These are phyloP conservation scores for Vaccinium darrowii DNA, from an alignment of 148 eudicot genomes.

Conservation along the genomic window DNA sequence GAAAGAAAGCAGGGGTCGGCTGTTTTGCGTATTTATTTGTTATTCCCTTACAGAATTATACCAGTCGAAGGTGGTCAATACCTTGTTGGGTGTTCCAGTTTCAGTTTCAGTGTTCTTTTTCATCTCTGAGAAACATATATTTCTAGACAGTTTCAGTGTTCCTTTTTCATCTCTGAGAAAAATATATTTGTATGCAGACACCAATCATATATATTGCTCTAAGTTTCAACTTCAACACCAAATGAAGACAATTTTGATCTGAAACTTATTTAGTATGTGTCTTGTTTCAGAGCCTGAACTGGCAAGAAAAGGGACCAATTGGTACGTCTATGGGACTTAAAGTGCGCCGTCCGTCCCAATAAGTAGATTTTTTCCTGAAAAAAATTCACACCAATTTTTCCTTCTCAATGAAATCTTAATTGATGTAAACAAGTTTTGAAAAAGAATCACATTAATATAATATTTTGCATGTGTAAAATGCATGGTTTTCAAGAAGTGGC, in stretches of 20 bases:
- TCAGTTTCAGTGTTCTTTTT: no score
- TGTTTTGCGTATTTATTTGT: not conserved
- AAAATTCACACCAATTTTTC: no score
- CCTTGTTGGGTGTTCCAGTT: not conserved
- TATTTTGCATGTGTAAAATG: no score
- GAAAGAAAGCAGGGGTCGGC: not conserved
- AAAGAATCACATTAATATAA: no score
- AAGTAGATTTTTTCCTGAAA: no score
- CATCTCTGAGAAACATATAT: no score
- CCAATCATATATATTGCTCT: not conserved
- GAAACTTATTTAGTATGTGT: not conserved
- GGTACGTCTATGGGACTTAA: not conserved
- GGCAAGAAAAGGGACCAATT: not conserved
- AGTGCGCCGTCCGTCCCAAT: not conserved
- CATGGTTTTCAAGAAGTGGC: no score
- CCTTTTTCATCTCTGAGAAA: not conserved
- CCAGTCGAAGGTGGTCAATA: not conserved
- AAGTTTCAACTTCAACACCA: not conserved
- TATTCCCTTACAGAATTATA: not conserved
- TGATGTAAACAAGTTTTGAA: no score
- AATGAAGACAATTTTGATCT: not conserved
- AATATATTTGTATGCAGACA: not conserved
- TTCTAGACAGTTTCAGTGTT: not conserved
- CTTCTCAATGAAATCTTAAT: no score
- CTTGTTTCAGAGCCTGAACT: not conserved